A percentile compares a stretch with the other conserved stretches of the same genome.
These are phyloP conservation scores for Trypanosoma grayi DNA, from an alignment of 208 protist species.

Conservation along the genomic window DNA sequence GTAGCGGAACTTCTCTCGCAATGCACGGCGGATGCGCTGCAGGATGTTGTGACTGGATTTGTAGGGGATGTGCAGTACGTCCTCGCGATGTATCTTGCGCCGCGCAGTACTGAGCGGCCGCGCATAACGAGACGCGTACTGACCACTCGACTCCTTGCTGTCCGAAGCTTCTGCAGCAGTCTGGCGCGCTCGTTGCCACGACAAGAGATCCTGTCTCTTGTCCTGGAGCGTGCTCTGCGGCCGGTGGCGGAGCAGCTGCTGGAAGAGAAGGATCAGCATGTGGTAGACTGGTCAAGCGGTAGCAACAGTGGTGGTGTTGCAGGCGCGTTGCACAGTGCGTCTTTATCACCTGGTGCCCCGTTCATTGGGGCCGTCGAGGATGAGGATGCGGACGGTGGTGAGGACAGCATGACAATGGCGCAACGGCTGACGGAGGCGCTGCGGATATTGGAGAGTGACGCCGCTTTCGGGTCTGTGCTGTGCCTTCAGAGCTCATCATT, in stretches of 20 bases:
- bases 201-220: constrained; percentile 1
- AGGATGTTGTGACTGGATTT: constrained; percentile 17
- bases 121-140: constrained; percentile 2
- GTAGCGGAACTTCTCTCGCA: constrained; percentile 9
- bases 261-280: background rate
- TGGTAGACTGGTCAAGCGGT: too few relatives aligned
- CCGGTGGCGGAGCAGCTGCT: constrained; percentile 17
- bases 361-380: background rate
- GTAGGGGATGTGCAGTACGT: constrained; percentile 11
- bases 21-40: constrained; percentile 11
- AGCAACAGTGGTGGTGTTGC: background rate
- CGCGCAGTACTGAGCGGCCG: background rate
- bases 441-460: constrained; percentile 4
- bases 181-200: constrained; percentile 8
- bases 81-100: constrained; percentile 2
- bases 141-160: background rate
- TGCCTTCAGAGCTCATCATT: constrained; percentile 18
- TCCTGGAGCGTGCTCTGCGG: constrained; percentile 14
- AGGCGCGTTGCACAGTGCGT: background rate
- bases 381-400: background rate
- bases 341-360: background rate
- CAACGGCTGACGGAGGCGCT: constrained; percentile 10
- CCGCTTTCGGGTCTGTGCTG: constrained; percentile 4
- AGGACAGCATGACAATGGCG: background rate
- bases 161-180: constrained; percentile 1